Conservation (phyloP, 208 protist genomes). For the Leishmania martiniquensis region DNA sequence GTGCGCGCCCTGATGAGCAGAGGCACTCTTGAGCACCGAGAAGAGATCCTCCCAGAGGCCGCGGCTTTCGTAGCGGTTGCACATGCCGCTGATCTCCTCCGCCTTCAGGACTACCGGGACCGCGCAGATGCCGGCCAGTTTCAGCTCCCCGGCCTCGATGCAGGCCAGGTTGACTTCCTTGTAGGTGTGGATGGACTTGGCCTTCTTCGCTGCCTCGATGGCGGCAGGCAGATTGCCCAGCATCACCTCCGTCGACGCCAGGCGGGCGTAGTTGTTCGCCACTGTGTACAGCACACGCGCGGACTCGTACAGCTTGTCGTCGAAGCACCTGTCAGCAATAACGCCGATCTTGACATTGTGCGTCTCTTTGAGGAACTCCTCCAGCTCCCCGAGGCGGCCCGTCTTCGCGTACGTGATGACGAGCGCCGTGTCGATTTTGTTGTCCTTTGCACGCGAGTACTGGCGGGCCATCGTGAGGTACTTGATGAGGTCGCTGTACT, state of each 20-base stretch:
- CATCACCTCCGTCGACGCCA: constrained; percentile 97
- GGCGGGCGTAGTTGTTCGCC: constrained; percentile 95
- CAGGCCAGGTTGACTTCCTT: constrained; percentile 98
- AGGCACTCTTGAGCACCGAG: constrained; percentile 94
- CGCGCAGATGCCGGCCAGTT: constrained; percentile 97
- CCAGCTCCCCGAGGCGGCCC: constrained; percentile 97
- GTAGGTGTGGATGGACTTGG: constrained; percentile 97
- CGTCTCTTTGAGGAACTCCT: constrained; percentile 98
- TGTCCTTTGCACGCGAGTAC: constrained; percentile 83
- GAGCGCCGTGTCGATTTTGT: constrained; percentile 98
- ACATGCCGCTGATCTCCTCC: constrained; percentile 97
- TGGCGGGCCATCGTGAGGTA: constrained; percentile 99
- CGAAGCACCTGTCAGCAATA: constrained; percentile 98
- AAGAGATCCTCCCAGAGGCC: constrained; percentile 97
- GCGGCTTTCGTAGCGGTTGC: constrained; percentile 87
- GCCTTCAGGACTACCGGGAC: constrained; percentile 98
- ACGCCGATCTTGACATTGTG: constrained; percentile 97
- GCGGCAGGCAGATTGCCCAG: constrained; percentile 95
- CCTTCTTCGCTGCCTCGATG: constrained; percentile 99
- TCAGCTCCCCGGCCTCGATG: constrained; percentile 98
- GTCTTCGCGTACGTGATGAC: constrained; percentile 97
- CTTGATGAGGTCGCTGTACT: constrained; percentile 97
- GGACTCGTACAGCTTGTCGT: constrained; percentile 97
- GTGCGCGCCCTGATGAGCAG: constrained; percentile 96
- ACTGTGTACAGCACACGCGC: constrained; percentile 98